A percentile compares a stretch with the other conserved stretches of the same genome.
Conservation (phyloP, 345 rosid species). For the Syzygium oleosum region DNA sequence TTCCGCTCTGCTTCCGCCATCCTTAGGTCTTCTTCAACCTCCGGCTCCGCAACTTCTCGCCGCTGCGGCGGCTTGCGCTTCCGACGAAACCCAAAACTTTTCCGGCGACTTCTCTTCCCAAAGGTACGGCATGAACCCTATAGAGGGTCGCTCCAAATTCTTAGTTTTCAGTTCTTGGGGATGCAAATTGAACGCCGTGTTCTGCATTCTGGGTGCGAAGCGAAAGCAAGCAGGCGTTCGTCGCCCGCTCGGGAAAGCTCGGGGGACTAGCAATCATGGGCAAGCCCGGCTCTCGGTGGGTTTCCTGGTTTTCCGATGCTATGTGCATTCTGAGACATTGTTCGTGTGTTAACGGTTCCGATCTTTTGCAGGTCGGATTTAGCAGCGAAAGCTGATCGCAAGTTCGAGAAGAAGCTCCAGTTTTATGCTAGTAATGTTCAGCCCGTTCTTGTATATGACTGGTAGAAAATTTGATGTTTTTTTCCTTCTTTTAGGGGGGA, state of each 20-base stretch:
- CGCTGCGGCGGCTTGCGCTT: neutral
- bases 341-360: neutral
- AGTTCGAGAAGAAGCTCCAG: conserved; percentile 47
- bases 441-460: neutral
- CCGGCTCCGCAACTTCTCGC: neutral
- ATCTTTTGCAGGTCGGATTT: conserved; percentile 5
- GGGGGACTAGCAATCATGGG: conserved; percentile 1
- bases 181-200: neutral
- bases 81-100: neutral
- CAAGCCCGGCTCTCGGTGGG: conserved; percentile 5
- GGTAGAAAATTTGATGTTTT: neutral
- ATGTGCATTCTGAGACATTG: neutral
- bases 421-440: conserved; percentile 45
- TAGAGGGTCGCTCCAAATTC: neutral
- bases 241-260: neutral
- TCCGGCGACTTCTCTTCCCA: neutral
- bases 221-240: neutral
- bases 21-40: neutral
- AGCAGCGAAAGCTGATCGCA: conserved; percentile 36
- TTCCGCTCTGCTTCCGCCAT: neutral
- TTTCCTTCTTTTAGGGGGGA: neutral
- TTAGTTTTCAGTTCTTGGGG: neutral
- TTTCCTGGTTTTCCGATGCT: neutral
- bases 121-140: neutral
- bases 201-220: neutral